Base-by-base conservation (phyloP, 2,329 filamentous ascomycete genomes). In the Claviceps sp. region DNA sequence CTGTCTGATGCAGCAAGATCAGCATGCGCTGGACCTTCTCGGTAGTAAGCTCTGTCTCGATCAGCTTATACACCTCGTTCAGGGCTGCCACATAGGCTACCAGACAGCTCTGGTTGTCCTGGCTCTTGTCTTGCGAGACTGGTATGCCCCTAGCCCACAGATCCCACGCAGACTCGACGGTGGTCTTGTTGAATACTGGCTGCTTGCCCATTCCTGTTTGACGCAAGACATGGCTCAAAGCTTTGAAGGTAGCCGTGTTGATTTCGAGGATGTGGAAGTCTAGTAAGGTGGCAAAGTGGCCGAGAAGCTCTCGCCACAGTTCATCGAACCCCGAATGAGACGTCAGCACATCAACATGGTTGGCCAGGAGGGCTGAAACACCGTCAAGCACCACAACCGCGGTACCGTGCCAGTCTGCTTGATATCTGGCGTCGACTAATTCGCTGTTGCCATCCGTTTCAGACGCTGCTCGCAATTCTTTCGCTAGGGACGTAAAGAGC, bases 11-110 rank as follows among this genome's bases (percentile, higher is more conserved):
- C 37, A 96, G 71, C 47, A 95, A 79, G 2, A 71, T 71, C 1
- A 95, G 74, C 65, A 94, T 84, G n/a, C 74, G 76, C 42, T 75
- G 71, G 8, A 89, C 79, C 47, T 78, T 76, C 2, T 81, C 73
- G 0, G 79, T 70, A 9, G 77, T 76, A 20, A 95, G 70, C 16
- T 80, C 76, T 7, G 73, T 68, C 53, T 84, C 76, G 47, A 88
- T 79, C 5, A 96, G 76, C 1, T 81, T 78, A 61, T 95, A 95
- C 1, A 97, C 75, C 59, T 93, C 84, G 52, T 81, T 74, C 42
- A 93, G 78, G 1, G 85, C 77, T 22, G 82, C 77, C 1, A 93
- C 78, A 68, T 95, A 96, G n/a, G 89, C 86, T 34, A 87, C 71
- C n/a, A 91, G 77, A 11, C 87, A 89, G 52, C 84, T 83, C 62